These are phyloP conservation scores for Ustilago cynodontis DNA, from an alignment of 1,284 basidiomycete genomes.

Conservation along the genomic window DNA sequence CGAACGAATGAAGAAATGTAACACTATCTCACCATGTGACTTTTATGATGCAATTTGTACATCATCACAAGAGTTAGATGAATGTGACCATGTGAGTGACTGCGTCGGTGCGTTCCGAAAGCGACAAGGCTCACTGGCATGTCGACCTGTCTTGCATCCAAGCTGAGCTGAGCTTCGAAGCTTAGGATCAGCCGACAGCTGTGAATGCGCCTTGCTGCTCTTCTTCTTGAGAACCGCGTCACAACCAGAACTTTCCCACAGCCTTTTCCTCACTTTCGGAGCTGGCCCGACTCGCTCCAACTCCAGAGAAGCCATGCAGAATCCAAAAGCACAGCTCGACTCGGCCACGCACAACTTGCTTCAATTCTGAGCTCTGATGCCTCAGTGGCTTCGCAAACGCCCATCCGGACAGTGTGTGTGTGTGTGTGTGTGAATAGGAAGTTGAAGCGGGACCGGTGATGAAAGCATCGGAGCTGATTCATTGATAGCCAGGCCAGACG, in stretches of 20 bases:
- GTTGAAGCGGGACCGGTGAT: neutral
- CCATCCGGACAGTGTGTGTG: too few relatives aligned
- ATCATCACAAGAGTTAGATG: neutral
- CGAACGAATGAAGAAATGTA: neutral
- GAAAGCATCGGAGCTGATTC: constrained; percentile 27
- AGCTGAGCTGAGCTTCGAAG: neutral
- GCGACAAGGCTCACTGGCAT: too few relatives aligned
- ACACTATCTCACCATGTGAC: neutral
- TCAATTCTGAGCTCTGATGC: too few relatives aligned
- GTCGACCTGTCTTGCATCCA: neutral
- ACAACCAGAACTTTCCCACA: neutral
- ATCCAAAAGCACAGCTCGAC: neutral
- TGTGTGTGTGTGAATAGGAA: too few relatives aligned
- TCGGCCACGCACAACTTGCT: neutral
- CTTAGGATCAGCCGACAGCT: neutral
- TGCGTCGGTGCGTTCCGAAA: too few relatives aligned
- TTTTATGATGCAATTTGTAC: neutral
- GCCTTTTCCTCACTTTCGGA: neutral
- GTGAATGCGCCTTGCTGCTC: too few relatives aligned
- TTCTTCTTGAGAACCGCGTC: too few relatives aligned
- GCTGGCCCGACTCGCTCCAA: neutral
- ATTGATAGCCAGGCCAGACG: neutral
- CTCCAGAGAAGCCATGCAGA: too few relatives aligned
- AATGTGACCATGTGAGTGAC: too few relatives aligned
- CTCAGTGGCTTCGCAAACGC: too few relatives aligned